Conservation (phyloP, 345 rosid genomes). For the Arabis hirsuta region DNA sequence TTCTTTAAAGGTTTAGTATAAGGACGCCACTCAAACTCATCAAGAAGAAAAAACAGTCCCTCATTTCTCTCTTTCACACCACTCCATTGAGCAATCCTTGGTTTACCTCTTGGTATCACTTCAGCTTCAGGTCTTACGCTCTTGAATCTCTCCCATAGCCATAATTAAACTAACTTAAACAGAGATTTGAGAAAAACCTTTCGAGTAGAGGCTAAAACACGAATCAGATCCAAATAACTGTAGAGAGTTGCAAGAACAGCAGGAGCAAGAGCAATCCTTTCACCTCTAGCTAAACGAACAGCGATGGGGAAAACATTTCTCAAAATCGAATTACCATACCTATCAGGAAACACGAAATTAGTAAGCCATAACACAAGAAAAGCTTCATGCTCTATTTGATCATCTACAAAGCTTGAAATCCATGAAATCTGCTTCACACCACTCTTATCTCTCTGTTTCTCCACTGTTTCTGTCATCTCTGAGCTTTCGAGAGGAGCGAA, state of each 20-base stretch:
- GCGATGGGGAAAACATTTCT: slow-evolving; percentile 35
- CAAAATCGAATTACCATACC: background rate
- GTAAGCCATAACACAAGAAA: slow-evolving; percentile 52
- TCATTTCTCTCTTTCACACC: slow-evolving; percentile 26
- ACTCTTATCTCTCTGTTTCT: background rate
- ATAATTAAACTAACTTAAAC: slow-evolving; percentile 51
- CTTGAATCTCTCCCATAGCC: slow-evolving; percentile 59
- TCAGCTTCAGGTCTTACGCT: slow-evolving; percentile 41
- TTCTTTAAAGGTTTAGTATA: slow-evolving; percentile 33
- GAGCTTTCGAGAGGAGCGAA: slow-evolving; percentile 25
- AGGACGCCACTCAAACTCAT: slow-evolving; percentile 56
- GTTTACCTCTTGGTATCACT: slow-evolving; percentile 31
- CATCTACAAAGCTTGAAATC: slow-evolving; percentile 48
- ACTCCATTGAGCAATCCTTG: slow-evolving; percentile 49
- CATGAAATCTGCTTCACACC: slow-evolving; percentile 33
- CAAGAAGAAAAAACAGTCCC: slow-evolving; percentile 35
- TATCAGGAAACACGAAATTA: slow-evolving; percentile 41
- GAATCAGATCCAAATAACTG: slow-evolving; percentile 41
- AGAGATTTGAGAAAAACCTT: slow-evolving; percentile 32
- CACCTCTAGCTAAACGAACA: slow-evolving; percentile 51
- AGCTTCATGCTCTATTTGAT: slow-evolving; percentile 52
- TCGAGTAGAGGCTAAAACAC: background rate
- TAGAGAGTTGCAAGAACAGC: slow-evolving; percentile 52
- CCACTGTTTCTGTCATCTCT: slow-evolving; percentile 4
- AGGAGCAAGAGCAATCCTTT: slow-evolving; percentile 51